Evolutionary conservation across 2,329 filamentous ascomycete species (phyloP).

Genomic region (Aspergillus sp.): DNA sequence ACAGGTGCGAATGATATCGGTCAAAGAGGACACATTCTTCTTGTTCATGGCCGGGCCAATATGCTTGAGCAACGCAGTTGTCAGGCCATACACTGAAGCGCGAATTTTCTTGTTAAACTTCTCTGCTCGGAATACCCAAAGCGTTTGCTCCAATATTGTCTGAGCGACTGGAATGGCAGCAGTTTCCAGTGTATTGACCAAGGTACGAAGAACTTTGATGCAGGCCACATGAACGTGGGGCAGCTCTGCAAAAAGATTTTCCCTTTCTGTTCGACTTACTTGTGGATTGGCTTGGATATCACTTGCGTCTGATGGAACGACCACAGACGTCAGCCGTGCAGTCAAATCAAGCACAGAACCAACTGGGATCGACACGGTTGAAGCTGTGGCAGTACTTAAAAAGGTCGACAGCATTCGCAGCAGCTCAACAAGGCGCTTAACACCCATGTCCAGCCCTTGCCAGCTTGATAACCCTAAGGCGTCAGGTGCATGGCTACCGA

Average conservation of each 20-base stretch:
- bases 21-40: conserved; percentile 62
- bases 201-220: conserved; percentile 60
- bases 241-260: conserved; percentile 71
- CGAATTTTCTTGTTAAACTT: conserved; percentile 56
- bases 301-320: conserved; percentile 50
- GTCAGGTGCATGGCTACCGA: conserved; percentile 42
- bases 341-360: conserved; percentile 68
- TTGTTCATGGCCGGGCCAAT: conserved; percentile 68
- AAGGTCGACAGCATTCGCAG: conserved; percentile 65
- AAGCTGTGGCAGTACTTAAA: conserved; percentile 64
- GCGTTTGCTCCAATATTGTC: conserved; percentile 67
- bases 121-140: conserved; percentile 66
- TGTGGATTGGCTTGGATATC: conserved; percentile 67
- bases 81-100: conserved; percentile 59
- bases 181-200: conserved; percentile 60
- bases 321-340: conserved; percentile 67
- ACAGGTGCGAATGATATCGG: conserved; percentile 63
- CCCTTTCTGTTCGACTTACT: conserved; percentile 76
- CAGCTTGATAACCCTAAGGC: conserved; percentile 62
- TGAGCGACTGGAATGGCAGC: conserved; percentile 61
- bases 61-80: conserved; percentile 58
- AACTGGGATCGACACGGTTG: conserved; percentile 65
- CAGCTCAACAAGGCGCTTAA: conserved; percentile 66
- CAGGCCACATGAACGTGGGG: conserved; percentile 72
- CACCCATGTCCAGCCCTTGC: conserved; percentile 72